Base-by-base conservation (phyloP, 1,284 basidiomycete species). In the Golubevia pallescens region DNA sequence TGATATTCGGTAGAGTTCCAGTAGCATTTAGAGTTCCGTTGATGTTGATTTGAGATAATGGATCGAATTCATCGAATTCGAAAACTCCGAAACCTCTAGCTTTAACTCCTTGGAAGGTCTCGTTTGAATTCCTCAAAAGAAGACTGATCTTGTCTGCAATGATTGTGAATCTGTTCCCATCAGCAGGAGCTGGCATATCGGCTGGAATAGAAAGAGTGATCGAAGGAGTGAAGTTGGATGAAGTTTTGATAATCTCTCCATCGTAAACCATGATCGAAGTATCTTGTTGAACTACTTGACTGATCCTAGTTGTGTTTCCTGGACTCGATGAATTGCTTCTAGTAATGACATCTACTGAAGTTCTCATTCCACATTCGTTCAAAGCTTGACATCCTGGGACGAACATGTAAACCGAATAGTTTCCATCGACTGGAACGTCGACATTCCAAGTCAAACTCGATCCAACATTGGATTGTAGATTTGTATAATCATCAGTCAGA, bases 381-480 rank as follows among this genome's bases (percentile, higher is more conserved):
- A 59, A 62, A 10, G 67, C 60, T 2, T 24, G 7, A 63, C 79
- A 81, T 55, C 79, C 79, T 10, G 79, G 79, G 6, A 80, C 70
- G 62, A 69, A 71, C 62, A 80, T 68, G 68, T 66, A 78, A 68
- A 73, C 69, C 52, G 77, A 70, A 63, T 81, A 81, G 66, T 79
- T 81, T 62, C 77, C 79, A 32, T 71, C 68, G 69, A 71, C 65
- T 21, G 71, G 73, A 23, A 79, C 69, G 67, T 81, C 75, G 61
- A 78, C 70, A 23, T 71, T 38, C 48, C 70, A 78, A 1, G 73
- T 68, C 62, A 75, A 71, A 24, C 71, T 74, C 55, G 77, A 70
- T 14, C 65, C 61, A 2, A 62, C 23, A 32, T 72, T 66, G 3
- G 66, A 56, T 8, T n/a, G 52, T 34, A 80, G 60, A 60, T 74